phyloP scores from a whole-genome alignment of 352 stramenopile genomes.

The Phytophthora pistaciae region DNA sequence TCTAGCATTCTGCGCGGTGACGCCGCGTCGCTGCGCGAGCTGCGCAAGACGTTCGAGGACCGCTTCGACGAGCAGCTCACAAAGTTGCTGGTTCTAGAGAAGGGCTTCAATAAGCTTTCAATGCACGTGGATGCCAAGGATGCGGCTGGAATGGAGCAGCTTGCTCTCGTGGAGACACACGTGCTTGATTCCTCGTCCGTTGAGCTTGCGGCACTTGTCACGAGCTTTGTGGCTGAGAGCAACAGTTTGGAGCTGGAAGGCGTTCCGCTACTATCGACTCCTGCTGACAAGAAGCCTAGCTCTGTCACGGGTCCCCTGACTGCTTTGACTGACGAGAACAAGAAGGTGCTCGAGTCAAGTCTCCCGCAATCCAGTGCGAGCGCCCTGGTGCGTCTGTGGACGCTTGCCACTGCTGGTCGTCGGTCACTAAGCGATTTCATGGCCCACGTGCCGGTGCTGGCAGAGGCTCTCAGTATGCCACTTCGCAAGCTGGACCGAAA shows the following conservation, averaged over 20 bases:
- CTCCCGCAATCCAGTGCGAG: constrained; percentile 58
- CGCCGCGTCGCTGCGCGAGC: constrained; percentile 70
- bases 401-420: constrained; percentile 64
- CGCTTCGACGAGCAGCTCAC: constrained; percentile 71
- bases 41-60: constrained; percentile 82
- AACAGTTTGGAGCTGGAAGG: constrained; percentile 67
- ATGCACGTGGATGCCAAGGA: constrained; percentile 67
- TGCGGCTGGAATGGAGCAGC: constrained; percentile 44
- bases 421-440: constrained; percentile 73
- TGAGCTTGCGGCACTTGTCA: constrained; percentile 64
- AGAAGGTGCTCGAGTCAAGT: constrained; percentile 67
- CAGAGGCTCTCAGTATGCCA: constrained; percentile 75
- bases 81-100: constrained; percentile 64
- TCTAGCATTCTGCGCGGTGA: constrained; percentile 80
- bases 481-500: constrained; percentile 85
- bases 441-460: constrained; percentile 61
- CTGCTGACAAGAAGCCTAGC: constrained; percentile 7
- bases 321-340: constrained; percentile 68
- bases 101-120: constrained; percentile 76
- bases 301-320: constrained; percentile 26
- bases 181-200: constrained; percentile 61
- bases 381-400: constrained; percentile 74
- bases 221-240: constrained; percentile 73
- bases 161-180: constrained; percentile 61
- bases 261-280: constrained; percentile 46